Base-by-base conservation (phyloP, 768 basidiomycete species). In the Leccinum subgranulosum region DNA sequence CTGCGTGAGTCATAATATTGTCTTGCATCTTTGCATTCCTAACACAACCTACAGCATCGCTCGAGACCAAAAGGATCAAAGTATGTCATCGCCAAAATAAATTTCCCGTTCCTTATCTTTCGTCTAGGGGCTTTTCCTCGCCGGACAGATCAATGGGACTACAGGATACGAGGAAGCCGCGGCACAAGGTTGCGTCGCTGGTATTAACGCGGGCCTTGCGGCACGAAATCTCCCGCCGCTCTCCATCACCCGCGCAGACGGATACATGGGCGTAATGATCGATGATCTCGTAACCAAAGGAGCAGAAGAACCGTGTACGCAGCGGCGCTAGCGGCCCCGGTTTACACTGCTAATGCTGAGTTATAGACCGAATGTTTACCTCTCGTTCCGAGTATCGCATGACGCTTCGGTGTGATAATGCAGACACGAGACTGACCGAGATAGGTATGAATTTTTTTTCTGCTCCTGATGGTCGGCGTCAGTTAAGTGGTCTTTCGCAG, bases 101-200 rank as follows among this genome's bases (percentile, higher is more conserved):
- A 28, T 31, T 2, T 8, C 61, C 11, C 10, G 17, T 48, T 4
- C 39, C 23, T 54, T 28, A 19, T 39, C 7, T 33, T 54, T 45
- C 1, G 14, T 47, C 15, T 48, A 89, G 83, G 92, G 92, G 1
- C 79, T 95, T 3, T 95, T 89, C 72, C 82, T 95, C 21, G 91
- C 92, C 1, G 92, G 93, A 4, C 92, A 95, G 70, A 95, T 95
- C 65, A 95, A 94, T 63, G 88, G 89, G 11, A 96, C 94, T 1
- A 96, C 94, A 2, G 94, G 94, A 5, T 96, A 96, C 68, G 94
- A 96, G 69, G 94, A 96, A 74, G 94, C 94, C 1, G 94, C 91
- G 2, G 92, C 90, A 4, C 94, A 95, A 69, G 94, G 94, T 9
- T 76, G 84, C n/a, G 73, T 96, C 0, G 94, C 93, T 1, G 93